Evolutionary conservation across 1,284 basidiomycete genomes (phyloP).

Genomic region (Irpex rosettiformis): DNA sequence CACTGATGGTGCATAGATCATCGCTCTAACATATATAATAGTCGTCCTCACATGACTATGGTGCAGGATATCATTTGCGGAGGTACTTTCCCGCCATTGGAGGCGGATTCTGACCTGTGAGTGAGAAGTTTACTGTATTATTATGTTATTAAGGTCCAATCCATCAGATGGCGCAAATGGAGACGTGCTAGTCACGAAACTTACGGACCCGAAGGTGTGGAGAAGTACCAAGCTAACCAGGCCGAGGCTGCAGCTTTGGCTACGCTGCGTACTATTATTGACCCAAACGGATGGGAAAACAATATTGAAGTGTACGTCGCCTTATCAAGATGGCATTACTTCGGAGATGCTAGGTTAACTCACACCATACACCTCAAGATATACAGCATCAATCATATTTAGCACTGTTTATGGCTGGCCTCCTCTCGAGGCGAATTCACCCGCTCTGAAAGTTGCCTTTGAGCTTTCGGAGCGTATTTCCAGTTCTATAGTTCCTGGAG

Average conservation of each 20-base stretch:
- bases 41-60: neutral
- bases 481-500: conserved; percentile 21
- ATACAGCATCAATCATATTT: neutral
- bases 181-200: neutral
- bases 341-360: neutral
- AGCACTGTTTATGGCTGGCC: neutral
- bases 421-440: neutral
- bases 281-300: neutral
- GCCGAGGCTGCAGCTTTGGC: neutral
- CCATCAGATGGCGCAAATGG: neutral
- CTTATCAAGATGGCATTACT: too few species aligned
- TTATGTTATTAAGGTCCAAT: neutral
- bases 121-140: neutral
- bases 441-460: neutral
- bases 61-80: too few species aligned
- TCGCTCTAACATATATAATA: neutral
- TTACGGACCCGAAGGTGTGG: neutral
- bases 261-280: neutral
- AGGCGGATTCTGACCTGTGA: neutral
- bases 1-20: neutral
- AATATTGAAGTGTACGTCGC: neutral
- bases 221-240: neutral
- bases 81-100: neutral
- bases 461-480: neutral
- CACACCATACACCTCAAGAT: neutral